Conservation (phyloP, 306 rosid genomes). For the Cucumis cinereus region DNA sequence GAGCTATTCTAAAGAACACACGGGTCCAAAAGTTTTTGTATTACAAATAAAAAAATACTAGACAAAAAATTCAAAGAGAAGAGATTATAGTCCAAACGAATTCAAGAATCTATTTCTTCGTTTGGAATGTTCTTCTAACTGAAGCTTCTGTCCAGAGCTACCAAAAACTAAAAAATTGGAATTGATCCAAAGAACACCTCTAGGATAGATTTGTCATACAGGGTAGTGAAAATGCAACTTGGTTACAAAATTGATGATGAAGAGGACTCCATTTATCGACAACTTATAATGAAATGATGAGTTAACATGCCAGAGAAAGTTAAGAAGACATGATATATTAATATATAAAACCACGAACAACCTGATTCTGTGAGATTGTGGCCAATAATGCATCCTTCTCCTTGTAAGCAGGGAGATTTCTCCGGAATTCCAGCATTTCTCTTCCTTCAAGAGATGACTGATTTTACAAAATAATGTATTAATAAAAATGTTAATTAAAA, state of each 20-base stretch:
- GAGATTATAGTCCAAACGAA: neutral
- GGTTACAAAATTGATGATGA: neutral
- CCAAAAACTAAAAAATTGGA: neutral
- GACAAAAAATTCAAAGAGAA: neutral
- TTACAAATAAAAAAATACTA: neutral
- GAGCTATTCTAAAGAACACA: neutral
- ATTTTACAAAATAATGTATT: constrained; percentile 7
- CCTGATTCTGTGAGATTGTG: constrained; percentile 72
- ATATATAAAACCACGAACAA: constrained; percentile 8
- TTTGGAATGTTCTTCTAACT: neutral
- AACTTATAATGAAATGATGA: neutral
- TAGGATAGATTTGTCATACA: neutral
- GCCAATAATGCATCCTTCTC: constrained; percentile 66
- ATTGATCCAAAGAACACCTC: neutral
- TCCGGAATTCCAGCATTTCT: constrained; percentile 64
- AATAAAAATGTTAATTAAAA: neutral
- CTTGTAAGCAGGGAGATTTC: constrained; percentile 72
- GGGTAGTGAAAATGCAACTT: neutral
- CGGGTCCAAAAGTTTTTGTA: neutral
- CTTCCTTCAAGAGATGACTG: constrained; percentile 78
- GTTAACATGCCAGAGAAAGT: neutral
- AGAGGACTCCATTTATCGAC: neutral
- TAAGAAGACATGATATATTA: neutral
- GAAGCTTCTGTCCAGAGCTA: neutral
- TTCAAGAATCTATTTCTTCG: neutral